Evolutionary conservation across 2,329 filamentous ascomycete genomes (phyloP).

Genomic region (Cyphellophora europaea): DNA sequence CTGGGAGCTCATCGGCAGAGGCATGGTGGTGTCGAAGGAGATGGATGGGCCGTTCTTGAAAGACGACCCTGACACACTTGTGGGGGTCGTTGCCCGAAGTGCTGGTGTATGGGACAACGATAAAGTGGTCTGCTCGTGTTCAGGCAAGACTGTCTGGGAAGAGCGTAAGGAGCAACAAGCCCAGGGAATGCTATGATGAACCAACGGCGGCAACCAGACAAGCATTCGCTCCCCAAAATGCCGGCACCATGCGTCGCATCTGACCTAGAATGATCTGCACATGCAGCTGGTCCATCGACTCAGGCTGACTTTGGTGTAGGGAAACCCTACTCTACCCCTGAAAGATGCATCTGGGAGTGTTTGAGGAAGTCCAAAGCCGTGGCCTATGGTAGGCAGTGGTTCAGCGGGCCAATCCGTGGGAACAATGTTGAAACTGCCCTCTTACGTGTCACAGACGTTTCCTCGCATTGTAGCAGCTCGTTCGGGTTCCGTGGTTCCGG

Average conservation of each 20-base stretch:
- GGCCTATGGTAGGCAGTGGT: too few species aligned
- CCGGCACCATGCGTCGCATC: background rate
- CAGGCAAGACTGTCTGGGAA: slow-evolving; percentile 96
- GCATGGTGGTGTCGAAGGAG: slow-evolving; percentile 72
- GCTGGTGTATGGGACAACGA: slow-evolving; percentile 99
- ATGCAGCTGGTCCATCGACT: too few species aligned
- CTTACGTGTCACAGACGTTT: too few species aligned
- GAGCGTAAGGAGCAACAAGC: slow-evolving; percentile 82
- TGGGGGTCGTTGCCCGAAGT: slow-evolving; percentile 89
- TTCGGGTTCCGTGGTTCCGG: too few species aligned
- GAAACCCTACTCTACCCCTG: too few species aligned
- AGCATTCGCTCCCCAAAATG: background rate
- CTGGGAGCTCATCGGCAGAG: slow-evolving; percentile 93
- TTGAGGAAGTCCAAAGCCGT: too few species aligned
- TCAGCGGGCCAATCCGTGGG: too few species aligned
- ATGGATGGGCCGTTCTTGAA: slow-evolving; percentile 51
- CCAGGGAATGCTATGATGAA: slow-evolving; percentile 74
- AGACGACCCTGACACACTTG: slow-evolving; percentile 76
- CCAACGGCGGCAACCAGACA: background rate
- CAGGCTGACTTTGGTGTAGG: too few species aligned
- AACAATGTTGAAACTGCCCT: too few species aligned
- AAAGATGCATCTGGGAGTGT: too few species aligned
- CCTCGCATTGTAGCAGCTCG: too few species aligned
- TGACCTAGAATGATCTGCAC: too few species aligned
- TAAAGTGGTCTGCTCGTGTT: slow-evolving; percentile 96